Evolutionary conservation across 73 alveolate genomes (phyloP).

Genomic region (Paramecium sonneborni): DNA sequence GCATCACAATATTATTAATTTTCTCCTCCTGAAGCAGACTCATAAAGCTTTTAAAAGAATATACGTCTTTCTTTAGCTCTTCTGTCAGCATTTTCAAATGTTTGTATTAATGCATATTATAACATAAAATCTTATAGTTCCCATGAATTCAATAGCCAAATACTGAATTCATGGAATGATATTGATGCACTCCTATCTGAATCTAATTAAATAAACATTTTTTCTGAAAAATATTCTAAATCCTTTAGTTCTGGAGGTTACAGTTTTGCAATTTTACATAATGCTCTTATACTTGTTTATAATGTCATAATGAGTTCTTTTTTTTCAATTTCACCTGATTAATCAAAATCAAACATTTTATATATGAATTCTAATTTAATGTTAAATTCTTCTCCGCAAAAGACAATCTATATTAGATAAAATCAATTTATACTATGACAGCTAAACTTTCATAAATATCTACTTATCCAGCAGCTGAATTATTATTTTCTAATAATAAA

Average conservation of each 20-base stretch:
- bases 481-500: slow-evolving; percentile 51
- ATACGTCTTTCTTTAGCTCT: slow-evolving; percentile 52
- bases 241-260: slow-evolving; percentile 56
- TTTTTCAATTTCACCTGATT: slow-evolving; percentile 50
- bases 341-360: slow-evolving; percentile 57
- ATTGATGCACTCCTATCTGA: slow-evolving; percentile 56
- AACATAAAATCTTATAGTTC: slow-evolving; percentile 62
- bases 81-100: slow-evolving; percentile 68
- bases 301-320: slow-evolving; percentile 47
- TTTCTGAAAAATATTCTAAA: slow-evolving; percentile 44
- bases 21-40: slow-evolving; percentile 53
- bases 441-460: slow-evolving; percentile 66
- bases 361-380: slow-evolving; percentile 26
- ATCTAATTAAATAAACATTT: slow-evolving; percentile 58
- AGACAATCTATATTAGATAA: neutral
- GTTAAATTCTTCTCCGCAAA: slow-evolving; percentile 63
- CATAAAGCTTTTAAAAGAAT: slow-evolving; percentile 47
- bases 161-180: slow-evolving; percentile 54
- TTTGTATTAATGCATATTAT: slow-evolving; percentile 50
- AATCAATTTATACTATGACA: neutral
- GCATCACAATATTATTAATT: slow-evolving; percentile 48
- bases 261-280: slow-evolving; percentile 56
- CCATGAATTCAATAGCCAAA: slow-evolving; percentile 59
- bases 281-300: slow-evolving; percentile 59
- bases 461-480: slow-evolving; percentile 47